These are phyloP conservation scores for Astrephomene gubernaculifera DNA, from an alignment of 139 green algal genomes.

Conservation along the genomic window DNA sequence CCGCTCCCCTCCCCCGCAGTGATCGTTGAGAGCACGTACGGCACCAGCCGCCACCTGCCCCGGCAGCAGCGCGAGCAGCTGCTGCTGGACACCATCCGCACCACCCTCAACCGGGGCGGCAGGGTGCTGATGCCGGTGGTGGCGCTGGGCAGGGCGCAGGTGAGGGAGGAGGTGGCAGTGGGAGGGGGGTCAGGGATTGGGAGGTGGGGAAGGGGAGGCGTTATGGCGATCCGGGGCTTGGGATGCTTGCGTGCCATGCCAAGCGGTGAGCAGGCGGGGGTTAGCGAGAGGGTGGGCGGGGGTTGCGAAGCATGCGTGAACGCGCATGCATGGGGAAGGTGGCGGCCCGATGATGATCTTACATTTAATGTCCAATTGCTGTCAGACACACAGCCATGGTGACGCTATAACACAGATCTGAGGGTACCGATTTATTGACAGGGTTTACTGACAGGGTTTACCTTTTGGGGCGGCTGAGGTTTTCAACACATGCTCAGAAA, in stretches of 20 bases:
- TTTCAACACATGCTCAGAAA: no score
- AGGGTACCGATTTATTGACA: no score
- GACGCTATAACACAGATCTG: constrained; percentile 28
- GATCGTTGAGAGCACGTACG: constrained; percentile 96
- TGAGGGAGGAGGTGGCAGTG: constrained; percentile 29
- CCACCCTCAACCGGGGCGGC: constrained; percentile 83
- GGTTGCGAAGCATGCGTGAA: no score
- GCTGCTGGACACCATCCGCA: constrained; percentile 81
- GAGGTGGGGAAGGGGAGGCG: no score
- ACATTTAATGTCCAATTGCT: constrained; percentile 54
- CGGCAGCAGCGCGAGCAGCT: constrained; percentile 86
- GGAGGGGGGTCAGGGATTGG: no score
- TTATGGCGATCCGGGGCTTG: no score
- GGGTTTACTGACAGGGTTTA: no score
- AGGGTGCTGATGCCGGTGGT: constrained; percentile 96
- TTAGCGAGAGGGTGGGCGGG: no score
- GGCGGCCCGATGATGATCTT: not conserved
- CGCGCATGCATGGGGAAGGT: not conserved
- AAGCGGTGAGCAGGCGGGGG: no score
- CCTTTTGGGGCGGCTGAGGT: no score
- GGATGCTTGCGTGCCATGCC: no score
- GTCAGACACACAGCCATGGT: constrained; percentile 48
- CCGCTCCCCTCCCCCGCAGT: constrained; percentile 60
- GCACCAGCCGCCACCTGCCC: constrained; percentile 89
- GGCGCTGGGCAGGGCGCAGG: constrained; percentile 94